A percentile compares a stretch with the other conserved stretches of the same genome.
phyloP scores from a whole-genome alignment of 805 yeast genomes.

The Candida golubevii region DNA sequence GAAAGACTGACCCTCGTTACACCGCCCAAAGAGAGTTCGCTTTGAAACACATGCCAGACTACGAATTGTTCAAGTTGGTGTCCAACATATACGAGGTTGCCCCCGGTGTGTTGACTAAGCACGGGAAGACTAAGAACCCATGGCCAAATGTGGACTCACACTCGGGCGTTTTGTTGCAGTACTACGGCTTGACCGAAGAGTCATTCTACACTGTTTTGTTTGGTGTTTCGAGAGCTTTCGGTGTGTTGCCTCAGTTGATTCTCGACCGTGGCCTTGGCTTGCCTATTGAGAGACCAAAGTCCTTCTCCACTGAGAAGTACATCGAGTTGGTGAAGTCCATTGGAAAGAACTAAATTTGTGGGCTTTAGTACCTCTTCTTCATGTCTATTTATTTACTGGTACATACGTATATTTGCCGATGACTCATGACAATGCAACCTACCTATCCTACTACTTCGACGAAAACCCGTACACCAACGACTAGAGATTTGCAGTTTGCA shows the following conservation, averaged over 20 bases:
- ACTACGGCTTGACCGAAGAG: slow-evolving; percentile 72
- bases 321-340: slow-evolving; percentile 22
- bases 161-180: slow-evolving; percentile 73
- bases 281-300: slow-evolving; percentile 81
- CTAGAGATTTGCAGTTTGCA: too few relatives aligned
- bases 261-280: slow-evolving; percentile 74
- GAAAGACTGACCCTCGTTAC: slow-evolving; percentile 81
- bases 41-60: slow-evolving; percentile 54
- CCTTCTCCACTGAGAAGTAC: slow-evolving; percentile 29
- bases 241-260: slow-evolving; percentile 73
- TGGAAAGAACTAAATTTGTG: slow-evolving; percentile 15
- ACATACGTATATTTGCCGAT: slow-evolving; percentile 7
- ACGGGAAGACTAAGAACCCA: slow-evolving; percentile 84
- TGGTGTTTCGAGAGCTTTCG: slow-evolving; percentile 79
- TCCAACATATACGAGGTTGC: slow-evolving; percentile 63
- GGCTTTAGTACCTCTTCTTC: slow-evolving; percentile 1
- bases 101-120: slow-evolving; percentile 68
- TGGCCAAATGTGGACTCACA: slow-evolving; percentile 81
- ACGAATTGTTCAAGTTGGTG: slow-evolving; percentile 64
- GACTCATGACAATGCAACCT: slow-evolving; percentile 8
- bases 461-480: too few relatives aligned
- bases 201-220: slow-evolving; percentile 76
- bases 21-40: slow-evolving; percentile 71
- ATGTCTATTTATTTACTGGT: slow-evolving; percentile 16
- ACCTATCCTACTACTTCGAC: background rate